Evolutionary conservation across 2,329 filamentous ascomycete genomes (phyloP), one percentile per base, ranked within the genome.

Genomic region (Ramularia collo-cygni): DNA sequence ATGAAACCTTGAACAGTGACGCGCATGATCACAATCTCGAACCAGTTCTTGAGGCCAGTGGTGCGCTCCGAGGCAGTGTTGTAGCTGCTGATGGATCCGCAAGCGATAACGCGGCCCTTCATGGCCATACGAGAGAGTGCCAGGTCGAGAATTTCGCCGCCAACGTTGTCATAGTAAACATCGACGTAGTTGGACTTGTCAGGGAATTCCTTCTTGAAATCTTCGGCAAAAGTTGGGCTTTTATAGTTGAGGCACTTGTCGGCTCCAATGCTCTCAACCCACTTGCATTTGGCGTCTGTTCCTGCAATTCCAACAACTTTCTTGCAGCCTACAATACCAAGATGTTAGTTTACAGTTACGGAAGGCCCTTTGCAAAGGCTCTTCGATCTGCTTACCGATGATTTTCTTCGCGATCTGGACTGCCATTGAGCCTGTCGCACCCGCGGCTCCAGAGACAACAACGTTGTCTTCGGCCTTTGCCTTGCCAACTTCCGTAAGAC

Each of bases 121-220:
- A 64, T 64, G 40, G 78, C 80, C 42, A 83, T 81, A n/a, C 79
- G 71, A 3, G 62, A 65, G 28, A 87, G 68, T 31, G 78, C 80
- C 46, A 77, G 61, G 55, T 86, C 79, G 19, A 86, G 68, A 38
- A 85, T 81, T 46, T 83, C 78, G 4, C 82, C 82, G 8, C 81
- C 82, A 14, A 83, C 79, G 64, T 85, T 85, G 62, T 86, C 82
- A 59, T 78, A 86, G 63, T 78, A 86, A 10, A 86, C 77, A 81
- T 76, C 69, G 1, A 72, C 71, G 49, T 65, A 70, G 15, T 45
- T 47, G 9, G 53, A 47, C 3, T 50, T 50, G 19, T 38, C 46
- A 8, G 53, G 51, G 4, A 50, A 85, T 3, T 40, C 70, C 8
- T 63, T 61, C 42, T 58, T 57, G 2, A 77, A 60, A 16, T 75